These are phyloP conservation scores for Arabidopsis hybrid DNA, from an alignment of 441 rosid species.

Conservation along the genomic window DNA sequence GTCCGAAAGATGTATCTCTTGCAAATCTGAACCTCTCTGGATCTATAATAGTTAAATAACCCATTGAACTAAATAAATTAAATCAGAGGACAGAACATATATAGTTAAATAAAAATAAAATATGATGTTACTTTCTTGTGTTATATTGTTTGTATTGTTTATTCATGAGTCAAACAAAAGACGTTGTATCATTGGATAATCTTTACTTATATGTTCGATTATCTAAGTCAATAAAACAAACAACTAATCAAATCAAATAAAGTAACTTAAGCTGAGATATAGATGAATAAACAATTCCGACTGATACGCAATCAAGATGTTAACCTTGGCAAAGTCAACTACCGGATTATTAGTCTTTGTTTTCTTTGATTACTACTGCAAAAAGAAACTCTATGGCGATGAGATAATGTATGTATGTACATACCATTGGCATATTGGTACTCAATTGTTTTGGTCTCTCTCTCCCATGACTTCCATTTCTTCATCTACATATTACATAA, in stretches of 20 bases:
- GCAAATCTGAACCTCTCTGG: constrained; percentile 98
- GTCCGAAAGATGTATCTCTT: constrained; percentile 91
- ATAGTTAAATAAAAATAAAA: not conserved
- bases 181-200: not conserved
- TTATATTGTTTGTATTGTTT: constrained; percentile 30
- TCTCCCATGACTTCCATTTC: constrained; percentile 91
- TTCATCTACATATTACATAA: constrained; percentile 66
- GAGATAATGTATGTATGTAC: constrained; percentile 16
- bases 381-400: not conserved
- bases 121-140: constrained; percentile 5
- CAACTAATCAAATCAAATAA: constrained; percentile 16
- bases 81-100: not conserved
- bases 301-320: constrained; percentile 31
- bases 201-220: constrained; percentile 4
- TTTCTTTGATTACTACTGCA: constrained; percentile 9
- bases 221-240: constrained; percentile 9
- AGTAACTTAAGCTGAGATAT: constrained; percentile 10
- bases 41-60: constrained; percentile 55
- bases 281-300: not conserved
- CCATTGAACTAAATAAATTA: not conserved
- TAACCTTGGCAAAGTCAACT: constrained; percentile 27
- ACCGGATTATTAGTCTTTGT: not conserved
- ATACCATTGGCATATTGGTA: constrained; percentile 82
- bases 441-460: constrained; percentile 82
- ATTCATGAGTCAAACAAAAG: constrained; percentile 36